A percentile compares a stretch with the other conserved stretches of the same genome.
Evolutionary conservation across 2,329 filamentous ascomycete genomes (phyloP).

Genomic region (Sphaceloma murrayae): DNA sequence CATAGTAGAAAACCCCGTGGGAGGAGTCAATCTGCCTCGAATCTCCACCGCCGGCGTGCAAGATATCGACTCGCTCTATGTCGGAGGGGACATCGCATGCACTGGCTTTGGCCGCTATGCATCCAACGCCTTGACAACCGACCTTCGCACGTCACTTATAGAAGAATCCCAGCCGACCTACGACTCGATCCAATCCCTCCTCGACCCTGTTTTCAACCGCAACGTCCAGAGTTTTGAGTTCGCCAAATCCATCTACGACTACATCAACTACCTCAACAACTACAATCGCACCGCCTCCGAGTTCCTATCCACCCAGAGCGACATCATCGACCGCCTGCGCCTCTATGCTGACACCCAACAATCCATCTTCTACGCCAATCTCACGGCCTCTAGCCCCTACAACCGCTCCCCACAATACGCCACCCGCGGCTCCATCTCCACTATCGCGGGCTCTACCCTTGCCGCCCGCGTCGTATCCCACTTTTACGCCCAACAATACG

Average conservation of each 20-base stretch:
- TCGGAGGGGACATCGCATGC: slow-evolving; percentile 35
- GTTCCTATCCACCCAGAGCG: slow-evolving; percentile 23
- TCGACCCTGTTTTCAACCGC: slow-evolving; percentile 35
- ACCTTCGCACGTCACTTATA: slow-evolving; percentile 34
- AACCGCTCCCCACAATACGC: slow-evolving; percentile 19
- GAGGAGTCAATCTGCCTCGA: slow-evolving; percentile 49
- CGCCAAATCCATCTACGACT: slow-evolving; percentile 47
- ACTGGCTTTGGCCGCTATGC: slow-evolving; percentile 27
- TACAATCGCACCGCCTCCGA: slow-evolving; percentile 41
- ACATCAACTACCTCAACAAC: slow-evolving; percentile 43
- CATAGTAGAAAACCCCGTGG: slow-evolving; percentile 39
- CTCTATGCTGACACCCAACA: slow-evolving; percentile 41
- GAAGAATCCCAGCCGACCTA: slow-evolving; percentile 38
- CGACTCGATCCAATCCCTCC: slow-evolving; percentile 35
- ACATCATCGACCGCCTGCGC: slow-evolving; percentile 29
- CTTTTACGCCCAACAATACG: slow-evolving; percentile 26
- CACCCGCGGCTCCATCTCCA: slow-evolving; percentile 30
- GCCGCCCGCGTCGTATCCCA: slow-evolving; percentile 28
- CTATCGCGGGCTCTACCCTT: slow-evolving; percentile 32
- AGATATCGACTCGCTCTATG: slow-evolving; percentile 43
- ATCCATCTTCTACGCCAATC: slow-evolving; percentile 38
- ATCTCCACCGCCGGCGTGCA: slow-evolving; percentile 36
- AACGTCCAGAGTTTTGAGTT: slow-evolving; percentile 41
- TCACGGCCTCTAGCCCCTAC: slow-evolving; percentile 27
- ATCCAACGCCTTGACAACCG: slow-evolving; percentile 34